phyloP scores from a whole-genome alignment of 73 alveolate species.

The Tetrahymena malaccensis region DNA sequence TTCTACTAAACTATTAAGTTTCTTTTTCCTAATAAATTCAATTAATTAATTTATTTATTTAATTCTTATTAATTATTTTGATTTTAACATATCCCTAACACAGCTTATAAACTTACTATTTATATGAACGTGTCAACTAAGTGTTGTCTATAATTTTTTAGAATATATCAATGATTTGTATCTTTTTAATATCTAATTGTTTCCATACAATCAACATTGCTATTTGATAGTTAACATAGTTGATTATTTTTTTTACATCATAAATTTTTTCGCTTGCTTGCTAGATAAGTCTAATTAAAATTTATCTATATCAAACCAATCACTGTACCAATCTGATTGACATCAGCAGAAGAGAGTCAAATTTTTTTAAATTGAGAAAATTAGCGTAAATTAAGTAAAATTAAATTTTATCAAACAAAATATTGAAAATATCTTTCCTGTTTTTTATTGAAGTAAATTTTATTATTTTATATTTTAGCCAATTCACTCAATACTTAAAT shows the following conservation, averaged over 20 bases:
- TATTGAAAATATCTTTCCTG: no score
- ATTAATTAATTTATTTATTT: background rate
- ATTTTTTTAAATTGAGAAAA: background rate
- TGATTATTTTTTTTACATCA: background rate
- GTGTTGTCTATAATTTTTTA: background rate
- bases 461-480: no score
- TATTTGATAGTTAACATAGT: no score
- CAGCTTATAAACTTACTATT: background rate
- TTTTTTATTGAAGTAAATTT: no score
- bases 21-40: background rate
- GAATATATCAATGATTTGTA: background rate
- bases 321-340: background rate
- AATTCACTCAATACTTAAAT: no score
- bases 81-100: background rate
- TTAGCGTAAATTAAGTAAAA: no score
- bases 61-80: background rate
- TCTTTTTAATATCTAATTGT: background rate
- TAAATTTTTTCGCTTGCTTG: background rate
- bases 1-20: background rate
- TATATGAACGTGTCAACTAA: background rate
- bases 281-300: no score
- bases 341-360: constrained; percentile 1
- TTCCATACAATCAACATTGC: background rate
- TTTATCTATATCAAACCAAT: background rate
- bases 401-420: background rate